Evolutionary conservation across 1,284 basidiomycete genomes (phyloP), one percentile per base, ranked within the genome.

Genomic region (Cryptococcus maquisensis): DNA sequence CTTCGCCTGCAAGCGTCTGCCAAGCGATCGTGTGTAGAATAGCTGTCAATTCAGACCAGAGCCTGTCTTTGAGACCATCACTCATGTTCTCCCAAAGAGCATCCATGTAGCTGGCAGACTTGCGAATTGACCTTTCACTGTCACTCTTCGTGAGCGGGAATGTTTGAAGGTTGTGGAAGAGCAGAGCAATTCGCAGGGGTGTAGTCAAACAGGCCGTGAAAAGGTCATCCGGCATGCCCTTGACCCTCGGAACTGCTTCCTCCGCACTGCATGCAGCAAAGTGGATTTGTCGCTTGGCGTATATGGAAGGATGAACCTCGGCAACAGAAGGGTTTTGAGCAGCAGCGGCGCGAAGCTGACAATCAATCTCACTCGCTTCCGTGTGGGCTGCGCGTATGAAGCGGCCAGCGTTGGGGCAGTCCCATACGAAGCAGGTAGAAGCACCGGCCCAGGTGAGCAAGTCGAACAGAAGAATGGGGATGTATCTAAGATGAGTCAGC

Each of bases 11-110:
- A 16, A 71, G 51, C 3, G 59, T 54, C 35, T 69, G 66, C 69
- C 69, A 71, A 2, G 69, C 69, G 43, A 71, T 71, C 3, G 67
- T 71, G 43, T 65, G 58, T 20, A 69, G 49, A 12, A 71, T 67
- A 8, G 67, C 60, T n/a, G 54, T 28, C 23, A 71, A 45, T 38
- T 71, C 68, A 21, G 47, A 58, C 59, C 59, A 61, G 3, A 71
- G 54, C 35, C 68, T 47, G 53, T 60, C 59, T 45, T 60, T 60
- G n/a, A 71, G 52, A 0, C 49, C 48, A 0, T 42, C 12, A 3
- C 57, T 56, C 61, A 71, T 64, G 40, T 56, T 61, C 0, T 63
- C 56, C 56, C 62, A 66, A 13, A 71, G 47, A 1, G 51, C 51
- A 12, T 41, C 39, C 67, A 71, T 69, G 55, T 69, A 67, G 3